phyloP scores from a whole-genome alignment of 1,139 yeast species.

The Sugiyamaella grinbergsii region DNA sequence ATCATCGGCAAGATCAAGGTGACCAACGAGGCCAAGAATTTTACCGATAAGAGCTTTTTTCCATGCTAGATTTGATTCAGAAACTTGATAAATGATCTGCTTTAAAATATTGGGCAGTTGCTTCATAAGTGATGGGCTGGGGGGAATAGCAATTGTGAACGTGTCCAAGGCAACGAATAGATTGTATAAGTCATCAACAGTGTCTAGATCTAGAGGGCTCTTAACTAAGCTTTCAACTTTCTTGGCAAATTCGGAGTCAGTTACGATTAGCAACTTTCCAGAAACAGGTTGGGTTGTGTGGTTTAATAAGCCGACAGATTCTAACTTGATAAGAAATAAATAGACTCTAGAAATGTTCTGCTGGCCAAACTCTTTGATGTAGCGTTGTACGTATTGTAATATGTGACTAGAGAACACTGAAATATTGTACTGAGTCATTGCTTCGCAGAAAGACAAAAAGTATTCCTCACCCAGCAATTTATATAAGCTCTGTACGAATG shows the following conservation, averaged over 20 bases:
- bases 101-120: slow-evolving; percentile 4
- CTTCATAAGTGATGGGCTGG: not conserved
- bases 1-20: not conserved
- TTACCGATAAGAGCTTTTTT: slow-evolving; percentile 28
- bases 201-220: not conserved
- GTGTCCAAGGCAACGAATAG: slow-evolving; percentile 10
- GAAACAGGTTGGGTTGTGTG: slow-evolving; percentile 22
- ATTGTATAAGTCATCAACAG: slow-evolving; percentile 6
- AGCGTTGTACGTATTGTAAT: slow-evolving; percentile 29
- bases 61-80: slow-evolving; percentile 15
- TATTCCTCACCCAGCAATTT: slow-evolving; percentile 19
- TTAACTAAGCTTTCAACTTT: slow-evolving; percentile 1
- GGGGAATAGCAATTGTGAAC: slow-evolving; percentile 1
- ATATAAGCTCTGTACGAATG: slow-evolving; percentile 24
- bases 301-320: slow-evolving; percentile 23
- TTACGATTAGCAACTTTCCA: slow-evolving; percentile 15
- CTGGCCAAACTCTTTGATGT: slow-evolving; percentile 24
- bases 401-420: slow-evolving; percentile 32
- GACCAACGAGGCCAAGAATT: slow-evolving; percentile 14
- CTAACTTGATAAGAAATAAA: slow-evolving; percentile 15
- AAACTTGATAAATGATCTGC: not conserved
- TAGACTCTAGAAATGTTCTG: not conserved
- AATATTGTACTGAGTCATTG: slow-evolving; percentile 42
- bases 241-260: slow-evolving; percentile 11
- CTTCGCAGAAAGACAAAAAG: slow-evolving; percentile 44